A percentile compares a stretch with the other conserved stretches of the same genome.
Evolutionary conservation across 2,329 filamentous ascomycete genomes (phyloP).

Genomic region (Aspergillus candidus): DNA sequence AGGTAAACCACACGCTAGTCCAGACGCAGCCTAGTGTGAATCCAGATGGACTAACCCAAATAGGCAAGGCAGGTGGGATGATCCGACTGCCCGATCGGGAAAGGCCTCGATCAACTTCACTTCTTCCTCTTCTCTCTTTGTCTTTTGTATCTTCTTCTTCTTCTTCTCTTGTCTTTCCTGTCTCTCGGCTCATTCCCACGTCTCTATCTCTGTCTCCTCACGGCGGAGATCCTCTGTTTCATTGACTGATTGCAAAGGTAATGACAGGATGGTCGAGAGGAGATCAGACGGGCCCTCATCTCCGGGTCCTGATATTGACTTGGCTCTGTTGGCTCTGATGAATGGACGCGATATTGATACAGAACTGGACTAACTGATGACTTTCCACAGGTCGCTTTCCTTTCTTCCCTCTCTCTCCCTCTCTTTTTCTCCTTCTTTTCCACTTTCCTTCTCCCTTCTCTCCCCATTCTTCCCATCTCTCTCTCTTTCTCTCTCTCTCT

Average conservation of each 20-base stretch:
- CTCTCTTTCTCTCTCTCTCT: constrained; percentile 7
- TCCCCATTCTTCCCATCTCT: constrained; percentile 9
- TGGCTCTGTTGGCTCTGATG: too few relatives aligned
- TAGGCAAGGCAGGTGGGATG: constrained; percentile 10
- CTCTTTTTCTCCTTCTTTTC: constrained; percentile 7
- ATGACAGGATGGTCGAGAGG: too few relatives aligned
- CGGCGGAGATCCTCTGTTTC: too few relatives aligned
- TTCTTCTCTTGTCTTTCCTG: constrained; percentile 20
- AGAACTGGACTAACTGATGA: too few relatives aligned
- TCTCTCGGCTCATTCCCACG: constrained; percentile 6
- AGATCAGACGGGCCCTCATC: too few relatives aligned
- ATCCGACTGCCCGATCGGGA: constrained; percentile 8
- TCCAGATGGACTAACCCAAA: too few relatives aligned
- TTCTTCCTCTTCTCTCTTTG: constrained; percentile 19
- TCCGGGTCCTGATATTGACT: too few relatives aligned
- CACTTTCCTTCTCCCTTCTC: constrained; percentile 6
- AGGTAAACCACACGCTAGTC: constrained; percentile 27
- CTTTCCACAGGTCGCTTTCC: not conserved
- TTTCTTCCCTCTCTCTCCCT: constrained; percentile 7
- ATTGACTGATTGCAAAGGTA: not conserved
- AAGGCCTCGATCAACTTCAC: constrained; percentile 3
- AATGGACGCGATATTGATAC: too few relatives aligned
- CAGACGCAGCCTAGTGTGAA: constrained; percentile 18
- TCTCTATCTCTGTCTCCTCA: constrained; percentile 8
- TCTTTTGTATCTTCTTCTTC: constrained; percentile 18